These are phyloP conservation scores for Novymonas esmeraldas DNA, from an alignment of 208 protist genomes.

Conservation along the genomic window DNA sequence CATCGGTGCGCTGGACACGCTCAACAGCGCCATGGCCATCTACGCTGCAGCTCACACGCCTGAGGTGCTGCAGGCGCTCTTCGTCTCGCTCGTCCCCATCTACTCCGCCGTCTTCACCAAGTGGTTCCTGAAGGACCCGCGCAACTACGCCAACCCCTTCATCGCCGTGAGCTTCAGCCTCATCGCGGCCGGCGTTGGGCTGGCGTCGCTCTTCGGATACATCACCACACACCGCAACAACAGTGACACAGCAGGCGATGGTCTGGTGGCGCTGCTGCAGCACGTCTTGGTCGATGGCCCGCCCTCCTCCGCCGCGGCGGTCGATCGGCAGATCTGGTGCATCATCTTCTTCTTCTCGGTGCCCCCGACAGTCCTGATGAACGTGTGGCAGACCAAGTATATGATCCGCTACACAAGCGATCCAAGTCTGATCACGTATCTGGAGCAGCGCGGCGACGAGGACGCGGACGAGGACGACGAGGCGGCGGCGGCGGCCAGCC, in stretches of 20 bases:
- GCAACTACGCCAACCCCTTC: conserved; percentile 42
- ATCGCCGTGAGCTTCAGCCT: conserved; percentile 42
- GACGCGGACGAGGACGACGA: background rate
- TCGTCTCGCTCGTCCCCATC: conserved; percentile 50
- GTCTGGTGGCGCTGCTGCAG: background rate
- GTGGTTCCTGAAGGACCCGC: conserved; percentile 47
- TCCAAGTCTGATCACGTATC: conserved; percentile 14
- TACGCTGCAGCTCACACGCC: conserved; percentile 66
- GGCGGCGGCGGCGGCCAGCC: background rate
- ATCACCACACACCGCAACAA: conserved; percentile 4
- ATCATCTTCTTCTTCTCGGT: conserved; percentile 79
- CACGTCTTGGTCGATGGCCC: no score
- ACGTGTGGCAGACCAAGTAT: conserved; percentile 75
- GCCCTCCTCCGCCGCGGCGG: background rate
- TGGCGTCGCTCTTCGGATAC: conserved; percentile 44
- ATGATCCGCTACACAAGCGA: conserved; percentile 70
- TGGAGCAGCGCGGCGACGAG: conserved; percentile 9
- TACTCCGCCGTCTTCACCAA: conserved; percentile 58
- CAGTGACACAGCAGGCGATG: background rate
- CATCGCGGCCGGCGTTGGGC: conserved; percentile 43
- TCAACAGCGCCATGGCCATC: conserved; percentile 56
- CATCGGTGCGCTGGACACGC: conserved; percentile 46
- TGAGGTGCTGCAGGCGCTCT: conserved; percentile 66
- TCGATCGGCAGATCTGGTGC: conserved; percentile 48
- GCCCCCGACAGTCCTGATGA: conserved; percentile 66